Conservation (phyloP, 768 basidiomycete species). For the Obba rivulosa region DNA sequence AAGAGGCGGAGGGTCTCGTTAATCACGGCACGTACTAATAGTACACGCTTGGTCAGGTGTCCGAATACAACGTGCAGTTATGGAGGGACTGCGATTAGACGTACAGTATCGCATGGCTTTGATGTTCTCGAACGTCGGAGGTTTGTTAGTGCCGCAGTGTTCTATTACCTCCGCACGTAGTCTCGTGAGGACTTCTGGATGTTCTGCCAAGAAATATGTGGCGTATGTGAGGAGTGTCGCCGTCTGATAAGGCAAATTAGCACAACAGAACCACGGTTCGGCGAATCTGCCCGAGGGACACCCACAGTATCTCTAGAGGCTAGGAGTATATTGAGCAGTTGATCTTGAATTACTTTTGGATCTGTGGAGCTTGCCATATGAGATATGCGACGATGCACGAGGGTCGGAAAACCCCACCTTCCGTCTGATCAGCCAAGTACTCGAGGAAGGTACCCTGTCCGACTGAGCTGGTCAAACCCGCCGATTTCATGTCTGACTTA, state of each 20-base stretch:
- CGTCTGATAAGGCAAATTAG: constrained; percentile 37
- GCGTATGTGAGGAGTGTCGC: constrained; percentile 64
- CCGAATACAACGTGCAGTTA: constrained; percentile 10
- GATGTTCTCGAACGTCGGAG: constrained; percentile 53
- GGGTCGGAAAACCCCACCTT: constrained; percentile 36
- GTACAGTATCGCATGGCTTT: constrained; percentile 62
- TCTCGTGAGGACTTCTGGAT: constrained; percentile 49
- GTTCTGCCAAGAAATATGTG: constrained; percentile 62
- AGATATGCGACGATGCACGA: background rate
- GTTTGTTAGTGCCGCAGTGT: constrained; percentile 41
- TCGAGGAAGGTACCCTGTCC: constrained; percentile 61
- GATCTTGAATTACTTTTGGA: constrained; percentile 62
- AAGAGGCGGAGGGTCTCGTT: constrained; percentile 39
- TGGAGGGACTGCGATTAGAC: constrained; percentile 12
- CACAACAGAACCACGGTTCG: background rate
- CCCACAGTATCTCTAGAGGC: constrained; percentile 65
- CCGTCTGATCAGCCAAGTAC: constrained; percentile 59
- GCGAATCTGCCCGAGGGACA: constrained; percentile 32
- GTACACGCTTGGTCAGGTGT: constrained; percentile 4
- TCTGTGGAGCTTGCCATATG: constrained; percentile 37
- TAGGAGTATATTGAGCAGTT: constrained; percentile 70
- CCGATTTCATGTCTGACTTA: constrained; percentile 33
- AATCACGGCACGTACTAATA: constrained; percentile 67
- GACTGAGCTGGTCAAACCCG: constrained; percentile 32
- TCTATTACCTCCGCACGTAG: constrained; percentile 59